Conservation (phyloP, 2,329 filamentous ascomycete genomes). For the Fusarium guadeloupense region DNA sequence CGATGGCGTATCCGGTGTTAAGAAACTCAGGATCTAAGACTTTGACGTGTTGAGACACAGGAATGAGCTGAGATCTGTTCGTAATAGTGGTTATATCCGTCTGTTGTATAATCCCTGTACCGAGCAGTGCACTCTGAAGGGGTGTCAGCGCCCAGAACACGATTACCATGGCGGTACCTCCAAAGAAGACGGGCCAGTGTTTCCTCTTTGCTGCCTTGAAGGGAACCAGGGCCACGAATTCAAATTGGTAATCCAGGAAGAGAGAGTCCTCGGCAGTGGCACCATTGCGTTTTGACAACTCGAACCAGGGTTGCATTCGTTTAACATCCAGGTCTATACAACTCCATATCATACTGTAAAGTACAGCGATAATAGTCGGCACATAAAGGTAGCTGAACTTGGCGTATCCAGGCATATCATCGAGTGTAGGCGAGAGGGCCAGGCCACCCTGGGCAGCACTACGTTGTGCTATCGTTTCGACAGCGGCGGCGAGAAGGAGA, state of each 20-base stretch:
- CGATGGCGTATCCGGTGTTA: constrained; percentile 56
- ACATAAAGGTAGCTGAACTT: constrained; percentile 59
- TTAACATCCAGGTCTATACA: constrained; percentile 69
- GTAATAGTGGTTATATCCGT: background rate
- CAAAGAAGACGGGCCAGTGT: constrained; percentile 63
- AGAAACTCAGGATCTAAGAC: constrained; percentile 50
- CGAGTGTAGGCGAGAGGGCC: constrained; percentile 31
- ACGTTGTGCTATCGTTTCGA: constrained; percentile 56
- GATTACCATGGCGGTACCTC: constrained; percentile 57
- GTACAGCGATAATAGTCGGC: constrained; percentile 62
- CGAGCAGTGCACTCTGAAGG: constrained; percentile 64
- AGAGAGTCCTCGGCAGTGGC: constrained; percentile 57
- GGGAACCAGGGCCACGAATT: constrained; percentile 48
- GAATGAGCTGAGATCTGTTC: constrained; percentile 20
- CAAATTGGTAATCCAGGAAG: constrained; percentile 61
- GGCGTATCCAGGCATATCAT: constrained; percentile 48
- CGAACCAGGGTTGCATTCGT: constrained; percentile 68
- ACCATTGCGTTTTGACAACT: constrained; percentile 59
- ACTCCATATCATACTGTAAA: constrained; percentile 66
- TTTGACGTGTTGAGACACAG: constrained; percentile 31
- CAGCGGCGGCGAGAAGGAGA: constrained; percentile 51
- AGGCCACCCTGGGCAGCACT: constrained; percentile 55
- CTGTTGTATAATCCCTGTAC: constrained; percentile 46
- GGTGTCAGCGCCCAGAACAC: constrained; percentile 66
- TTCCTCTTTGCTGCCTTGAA: constrained; percentile 42